Evolutionary conservation across 768 basidiomycete genomes (phyloP).

Genomic region (Amanita brunnescens): DNA sequence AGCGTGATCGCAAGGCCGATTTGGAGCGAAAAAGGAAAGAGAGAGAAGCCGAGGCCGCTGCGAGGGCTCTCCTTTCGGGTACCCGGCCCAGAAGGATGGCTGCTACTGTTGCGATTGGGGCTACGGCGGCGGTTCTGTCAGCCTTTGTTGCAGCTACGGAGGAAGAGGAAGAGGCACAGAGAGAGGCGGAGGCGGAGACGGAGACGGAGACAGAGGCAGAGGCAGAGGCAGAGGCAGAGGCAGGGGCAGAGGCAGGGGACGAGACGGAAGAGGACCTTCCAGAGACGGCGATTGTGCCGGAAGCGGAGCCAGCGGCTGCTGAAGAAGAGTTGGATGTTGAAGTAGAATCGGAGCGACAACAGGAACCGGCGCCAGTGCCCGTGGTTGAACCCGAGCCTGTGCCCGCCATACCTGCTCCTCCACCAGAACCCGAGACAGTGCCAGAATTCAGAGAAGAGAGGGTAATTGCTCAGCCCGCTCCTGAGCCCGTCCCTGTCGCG

Average conservation of each 20-base stretch:
- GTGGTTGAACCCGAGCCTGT: not conserved
- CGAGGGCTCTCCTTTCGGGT: slow-evolving; percentile 4
- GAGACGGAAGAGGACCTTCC: not conserved
- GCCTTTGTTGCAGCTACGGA: not conserved
- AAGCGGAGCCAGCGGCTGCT: not conserved
- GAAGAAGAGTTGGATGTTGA: not conserved
- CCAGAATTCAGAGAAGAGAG: not conserved
- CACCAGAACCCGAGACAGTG: not conserved
- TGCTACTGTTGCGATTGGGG: slow-evolving; percentile 1
- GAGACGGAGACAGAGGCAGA: not conserved
- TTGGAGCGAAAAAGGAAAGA: slow-evolving; percentile 17
- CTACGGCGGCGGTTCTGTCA: slow-evolving; percentile 11
- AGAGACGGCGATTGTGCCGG: not conserved
- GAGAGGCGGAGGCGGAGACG: not conserved
- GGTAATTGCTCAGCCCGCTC: not conserved
- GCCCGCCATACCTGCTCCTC: not conserved
- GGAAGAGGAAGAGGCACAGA: not conserved
- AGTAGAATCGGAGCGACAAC: not conserved
- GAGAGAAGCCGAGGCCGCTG: slow-evolving; percentile 11
- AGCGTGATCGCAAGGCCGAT: slow-evolving; percentile 33
- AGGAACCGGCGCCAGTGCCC: not conserved
- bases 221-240: not conserved
- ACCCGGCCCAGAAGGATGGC: not conserved
- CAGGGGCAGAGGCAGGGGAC: not conserved
- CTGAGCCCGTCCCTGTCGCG: not conserved